Evolutionary conservation across 1,139 yeast species (phyloP), one percentile per base, ranked within the genome.

Genomic region (Debaryomyces psychrophilus): DNA sequence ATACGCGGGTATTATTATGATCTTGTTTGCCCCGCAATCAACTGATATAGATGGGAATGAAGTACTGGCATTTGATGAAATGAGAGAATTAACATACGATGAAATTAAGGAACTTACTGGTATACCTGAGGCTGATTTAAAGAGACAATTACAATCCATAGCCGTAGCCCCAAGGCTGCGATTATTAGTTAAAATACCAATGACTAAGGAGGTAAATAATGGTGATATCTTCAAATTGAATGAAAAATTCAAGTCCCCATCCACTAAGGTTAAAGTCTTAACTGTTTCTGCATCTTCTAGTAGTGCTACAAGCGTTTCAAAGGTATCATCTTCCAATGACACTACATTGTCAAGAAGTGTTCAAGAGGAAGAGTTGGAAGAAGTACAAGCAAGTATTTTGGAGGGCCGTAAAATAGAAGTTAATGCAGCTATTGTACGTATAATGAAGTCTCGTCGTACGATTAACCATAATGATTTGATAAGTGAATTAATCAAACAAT

Each of bases 341-440:
- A 72, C 59, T 60, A 69, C 55, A 69, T 64, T 47, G 37, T 65
- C 37, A 74, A 62, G 60, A 42, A 75, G 64, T 55, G 82, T 52
- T 54, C 68, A 63, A 50, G 64, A 72, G 27, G 71, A 67, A 41
- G 79, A 72, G 45, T 50, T 55, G 1, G 69, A 67, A 36, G 79
- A 75, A 44, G 68, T 71, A 2, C 65, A 64, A 45, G 51, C 56
- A 2, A 61, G 62, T 37, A 71, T 73, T 22, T 48, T 60, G 37
- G 73, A 73, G 45, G 82, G 81, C 18, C 65, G 83, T 43, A 70
- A 81, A 52, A 75, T 77, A 47, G 90, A 85, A 57, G 76, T 88
- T 2, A 95, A 89, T 58, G 97, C 98, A 0, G 95, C 96, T 0
- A 81, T 92, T 47, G 96, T 92, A 2, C 76, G 98, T 45, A 81